Base-by-base conservation (phyloP, 2,329 filamentous ascomycete species). In the Dactylellina haptotyla region DNA sequence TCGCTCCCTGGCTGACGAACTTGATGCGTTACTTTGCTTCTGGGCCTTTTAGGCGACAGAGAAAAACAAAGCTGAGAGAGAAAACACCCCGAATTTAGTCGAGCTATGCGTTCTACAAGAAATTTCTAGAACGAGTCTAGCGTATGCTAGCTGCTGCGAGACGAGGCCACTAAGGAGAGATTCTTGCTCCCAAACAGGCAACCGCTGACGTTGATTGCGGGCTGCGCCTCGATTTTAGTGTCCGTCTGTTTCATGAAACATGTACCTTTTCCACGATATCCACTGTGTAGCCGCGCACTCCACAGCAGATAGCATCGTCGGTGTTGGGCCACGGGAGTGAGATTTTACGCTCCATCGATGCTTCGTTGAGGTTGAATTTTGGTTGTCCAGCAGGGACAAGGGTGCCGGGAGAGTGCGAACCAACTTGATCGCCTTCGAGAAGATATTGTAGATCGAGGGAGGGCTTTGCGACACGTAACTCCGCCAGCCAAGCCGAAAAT, bases 191-290 rank as follows among this genome's bases (percentile, higher is more conserved):
- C n/a, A n/a, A 64, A 56, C 26, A 53, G 61, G 61, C 26, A 65
- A 46, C 30, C 26, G 50, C 61, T 65, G 43, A 65, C 50, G 61
- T 65, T 41, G 26, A n/a, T 30, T 26, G 18, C 46, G 26, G 14
- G 18, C 61, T 65, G 61, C 61, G 61, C 61, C 61, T 43, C 50
- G 26, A 50, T 56, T 41, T 64, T 65, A 65, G 48, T 65, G 50
- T 26, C 61, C 61, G 50, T 41, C 26, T 43, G 39, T 18, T 43
- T 41, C 41, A 9, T 50, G 57, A 51, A 43, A 61, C 56, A 61
- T 45, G 30, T 39, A 16, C 9, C 3, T 34, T 34, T 34, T 34
- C 32, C 32, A 14, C 32, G 32, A 34, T 5, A 34, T 34, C n/a
- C n/a, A n/a, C n/a, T n/a, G n/a, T n/a, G n/a, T n/a, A n/a, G n/a